These are phyloP conservation scores for Trifolium subterraneum DNA, from an alignment of 306 rosid genomes.

Conservation along the genomic window DNA sequence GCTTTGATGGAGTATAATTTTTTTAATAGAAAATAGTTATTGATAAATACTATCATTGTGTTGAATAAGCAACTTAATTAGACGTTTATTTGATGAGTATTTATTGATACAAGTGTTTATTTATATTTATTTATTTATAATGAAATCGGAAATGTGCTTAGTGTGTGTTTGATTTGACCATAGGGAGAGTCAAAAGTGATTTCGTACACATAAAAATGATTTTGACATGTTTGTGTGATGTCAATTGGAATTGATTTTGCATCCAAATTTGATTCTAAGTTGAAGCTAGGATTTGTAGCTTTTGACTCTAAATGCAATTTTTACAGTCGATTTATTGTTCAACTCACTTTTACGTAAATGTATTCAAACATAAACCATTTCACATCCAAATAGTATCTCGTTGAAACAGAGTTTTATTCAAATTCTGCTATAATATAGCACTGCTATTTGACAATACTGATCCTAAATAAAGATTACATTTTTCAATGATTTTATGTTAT, in stretches of 20 bases:
- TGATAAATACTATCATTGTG: background rate
- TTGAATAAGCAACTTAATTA: background rate
- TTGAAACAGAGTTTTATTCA: background rate
- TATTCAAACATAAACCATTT: too few species aligned
- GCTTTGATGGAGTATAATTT: background rate
- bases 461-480: background rate
- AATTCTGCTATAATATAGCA: background rate
- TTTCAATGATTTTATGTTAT: background rate
- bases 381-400: background rate
- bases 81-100: background rate
- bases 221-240: background rate
- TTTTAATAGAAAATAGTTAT: background rate
- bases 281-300: background rate
- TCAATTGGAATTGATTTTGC: background rate
- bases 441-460: background rate
- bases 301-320: background rate
- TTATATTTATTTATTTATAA: too few species aligned
- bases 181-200: too few species aligned
- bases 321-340: too few species aligned
- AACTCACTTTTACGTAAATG: too few species aligned
- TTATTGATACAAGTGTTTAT: background rate
- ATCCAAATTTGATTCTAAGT: background rate
- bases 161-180: background rate
- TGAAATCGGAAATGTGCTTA: background rate
- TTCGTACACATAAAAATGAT: background rate